These are phyloP conservation scores for Dendrobium chrysotoxum DNA, from an alignment of 106 monocot species.

Conservation along the genomic window DNA sequence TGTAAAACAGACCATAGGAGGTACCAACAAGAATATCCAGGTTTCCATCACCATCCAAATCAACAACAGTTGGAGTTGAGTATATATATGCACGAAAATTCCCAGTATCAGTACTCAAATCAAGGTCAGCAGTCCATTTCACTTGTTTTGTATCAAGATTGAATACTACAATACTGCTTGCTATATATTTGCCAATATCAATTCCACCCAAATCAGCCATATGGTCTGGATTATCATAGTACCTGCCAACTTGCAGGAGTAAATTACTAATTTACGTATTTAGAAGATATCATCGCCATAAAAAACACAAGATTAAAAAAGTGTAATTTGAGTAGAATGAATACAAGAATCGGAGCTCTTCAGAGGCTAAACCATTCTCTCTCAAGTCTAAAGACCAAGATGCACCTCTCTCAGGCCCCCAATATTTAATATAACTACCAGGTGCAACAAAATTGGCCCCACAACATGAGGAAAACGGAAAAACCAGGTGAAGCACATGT, in stretches of 20 bases:
- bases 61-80: conserved; percentile 86
- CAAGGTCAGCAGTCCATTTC: conserved; percentile 84
- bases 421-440: neutral
- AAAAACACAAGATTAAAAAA: neutral
- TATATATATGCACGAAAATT: conserved; percentile 71
- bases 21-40: conserved; percentile 96
- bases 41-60: conserved; percentile 96
- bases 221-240: conserved; percentile 82
- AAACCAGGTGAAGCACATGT: neutral
- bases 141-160: conserved; percentile 95
- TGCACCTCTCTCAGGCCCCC: neutral
- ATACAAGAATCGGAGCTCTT: neutral
- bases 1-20: conserved; percentile 80
- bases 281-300: neutral
- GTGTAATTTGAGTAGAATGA: neutral
- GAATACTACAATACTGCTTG: conserved; percentile 88
- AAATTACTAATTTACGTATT: conserved; percentile 8
- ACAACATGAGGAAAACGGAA: neutral
- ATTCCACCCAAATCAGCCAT: conserved; percentile 70
- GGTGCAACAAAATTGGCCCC: neutral
- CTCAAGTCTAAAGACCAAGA: neutral
- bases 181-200: conserved; percentile 86
- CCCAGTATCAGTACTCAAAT: conserved; percentile 73
- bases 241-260: conserved; percentile 47
- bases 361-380: neutral